These are phyloP conservation scores for Fusarium goolgardi DNA, from an alignment of 2,329 filamentous ascomycete species.

Conservation along the genomic window DNA sequence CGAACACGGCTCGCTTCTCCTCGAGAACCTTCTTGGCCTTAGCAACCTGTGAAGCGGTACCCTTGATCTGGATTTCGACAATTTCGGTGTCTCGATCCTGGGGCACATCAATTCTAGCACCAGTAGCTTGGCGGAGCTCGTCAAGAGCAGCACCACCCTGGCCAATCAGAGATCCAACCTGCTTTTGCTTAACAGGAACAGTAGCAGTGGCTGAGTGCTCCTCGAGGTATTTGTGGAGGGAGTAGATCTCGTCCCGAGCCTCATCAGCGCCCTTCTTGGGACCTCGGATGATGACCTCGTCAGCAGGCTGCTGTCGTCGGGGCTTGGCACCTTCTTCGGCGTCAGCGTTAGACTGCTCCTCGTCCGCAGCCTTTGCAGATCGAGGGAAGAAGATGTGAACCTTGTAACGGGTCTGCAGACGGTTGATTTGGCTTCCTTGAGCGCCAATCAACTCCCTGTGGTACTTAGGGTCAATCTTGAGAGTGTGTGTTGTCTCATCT, in stretches of 20 bases:
- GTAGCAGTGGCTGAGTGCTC: constrained; percentile 86
- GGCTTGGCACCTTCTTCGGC: constrained; percentile 75
- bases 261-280: constrained; percentile 93
- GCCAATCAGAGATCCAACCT: constrained; percentile 93
- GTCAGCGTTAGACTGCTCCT: constrained; percentile 78
- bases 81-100: constrained; percentile 78
- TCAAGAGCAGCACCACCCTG: constrained; percentile 92
- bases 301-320: constrained; percentile 78
- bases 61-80: constrained; percentile 91
- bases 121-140: constrained; percentile 83
- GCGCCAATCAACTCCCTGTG: constrained; percentile 94
- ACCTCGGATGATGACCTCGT: constrained; percentile 92
- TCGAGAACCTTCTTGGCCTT: constrained; percentile 91
- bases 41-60: constrained; percentile 89
- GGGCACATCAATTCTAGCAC: constrained; percentile 92
- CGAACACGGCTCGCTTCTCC: constrained; percentile 87
- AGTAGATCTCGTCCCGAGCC: constrained; percentile 90
- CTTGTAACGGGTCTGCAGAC: constrained; percentile 90
- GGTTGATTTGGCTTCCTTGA: constrained; percentile 88
- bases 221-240: constrained; percentile 86
- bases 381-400: constrained; percentile 95
- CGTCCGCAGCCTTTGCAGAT: constrained; percentile 68
- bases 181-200: constrained; percentile 88
- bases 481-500: constrained; percentile 86
- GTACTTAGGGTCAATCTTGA: constrained; percentile 94